phyloP scores from a whole-genome alignment of 768 basidiomycete species.

The Trametes cingulata region DNA sequence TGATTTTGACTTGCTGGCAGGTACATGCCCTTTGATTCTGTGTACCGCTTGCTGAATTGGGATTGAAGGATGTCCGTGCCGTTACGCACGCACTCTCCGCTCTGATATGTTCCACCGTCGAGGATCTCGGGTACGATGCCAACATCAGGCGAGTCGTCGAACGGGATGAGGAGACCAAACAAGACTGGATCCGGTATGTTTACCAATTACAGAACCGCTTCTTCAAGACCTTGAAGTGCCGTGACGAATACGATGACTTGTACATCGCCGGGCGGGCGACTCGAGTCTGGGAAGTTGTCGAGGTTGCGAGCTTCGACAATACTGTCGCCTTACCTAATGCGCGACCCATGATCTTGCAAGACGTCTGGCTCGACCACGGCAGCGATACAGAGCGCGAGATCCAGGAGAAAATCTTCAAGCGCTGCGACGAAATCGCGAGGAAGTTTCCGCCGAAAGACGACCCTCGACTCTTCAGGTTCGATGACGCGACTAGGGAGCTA shows the following conservation, averaged over 20 bases:
- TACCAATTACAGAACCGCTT: background rate
- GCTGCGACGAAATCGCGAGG: slow-evolving; percentile 4
- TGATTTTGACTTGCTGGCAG: background rate
- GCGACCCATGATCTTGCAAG: background rate
- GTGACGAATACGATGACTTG: background rate
- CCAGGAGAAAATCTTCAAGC: slow-evolving; percentile 1
- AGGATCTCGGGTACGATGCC: slow-evolving; percentile 8
- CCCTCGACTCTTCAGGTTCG: background rate
- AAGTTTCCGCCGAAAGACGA: background rate
- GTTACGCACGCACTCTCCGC: background rate
- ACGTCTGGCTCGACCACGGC: slow-evolving; percentile 7
- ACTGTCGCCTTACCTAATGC: background rate
- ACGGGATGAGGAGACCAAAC: background rate
- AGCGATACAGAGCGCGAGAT: slow-evolving; percentile 5
- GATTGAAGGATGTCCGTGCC: slow-evolving; percentile 2
- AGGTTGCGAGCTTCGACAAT: slow-evolving; percentile 5
- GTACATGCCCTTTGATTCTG: background rate
- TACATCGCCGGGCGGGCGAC: slow-evolving; percentile 1
- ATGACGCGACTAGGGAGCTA: slow-evolving; percentile 2
- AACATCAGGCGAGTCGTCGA: slow-evolving; percentile 7
- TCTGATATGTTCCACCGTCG: slow-evolving; percentile 3
- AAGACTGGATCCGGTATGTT: slow-evolving; percentile 2
- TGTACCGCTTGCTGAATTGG: background rate
- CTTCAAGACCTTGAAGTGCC: slow-evolving; percentile 4
- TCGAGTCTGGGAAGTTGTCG: slow-evolving; percentile 4